Evolutionary conservation across 345 rosid species (phyloP), one percentile per base, ranked within the genome.

Genomic region (Euclidium syriacum): DNA sequence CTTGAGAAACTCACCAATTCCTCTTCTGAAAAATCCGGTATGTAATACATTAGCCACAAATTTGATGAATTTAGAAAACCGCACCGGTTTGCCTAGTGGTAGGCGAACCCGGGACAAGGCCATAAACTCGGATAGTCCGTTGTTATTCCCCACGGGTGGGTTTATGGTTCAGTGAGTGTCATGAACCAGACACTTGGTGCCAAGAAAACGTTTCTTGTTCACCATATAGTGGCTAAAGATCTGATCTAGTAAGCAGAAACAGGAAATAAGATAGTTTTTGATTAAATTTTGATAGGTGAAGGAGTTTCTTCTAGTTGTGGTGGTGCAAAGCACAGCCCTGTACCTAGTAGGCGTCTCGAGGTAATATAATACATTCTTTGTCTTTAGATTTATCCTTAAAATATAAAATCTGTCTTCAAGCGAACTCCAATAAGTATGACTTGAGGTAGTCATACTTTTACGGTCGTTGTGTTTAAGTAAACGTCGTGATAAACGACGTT

Each of bases 241-340:
- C 46, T 17, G 25, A 65, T 53, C 52, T 43, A 36, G 10, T 46
- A 27, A 20, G 17, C 52, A 68, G 53, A 33, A 40, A 10, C 20
- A 12, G 44, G 16, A 32, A 59, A 19, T 9, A 43, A 29, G n/a
- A 38, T 52, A 43, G 30, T 41, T 27, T n/a, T 53, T 70, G 44
- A 44, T 53, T 10, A 15, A 67, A 34, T 75, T 68, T 83, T 77
- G 68, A 83, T 84, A 68, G 96, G 85, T 43, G 92, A 88, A 76
- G 97, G 95, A 36, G 92, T 83, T 79, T 84, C 96, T 35, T 90
- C 95, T 40, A 89, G 96, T n/a, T n/a, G n/a, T 24, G 95, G 92
- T 55, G 84, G 88, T 77, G 88, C 95, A 52, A 85, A 85, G 72
- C 92, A 87, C 63, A 87, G 84, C 50, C 86, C 85, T 61, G 86